Conservation (phyloP, 345 rosid species). For the Brassica incana region DNA sequence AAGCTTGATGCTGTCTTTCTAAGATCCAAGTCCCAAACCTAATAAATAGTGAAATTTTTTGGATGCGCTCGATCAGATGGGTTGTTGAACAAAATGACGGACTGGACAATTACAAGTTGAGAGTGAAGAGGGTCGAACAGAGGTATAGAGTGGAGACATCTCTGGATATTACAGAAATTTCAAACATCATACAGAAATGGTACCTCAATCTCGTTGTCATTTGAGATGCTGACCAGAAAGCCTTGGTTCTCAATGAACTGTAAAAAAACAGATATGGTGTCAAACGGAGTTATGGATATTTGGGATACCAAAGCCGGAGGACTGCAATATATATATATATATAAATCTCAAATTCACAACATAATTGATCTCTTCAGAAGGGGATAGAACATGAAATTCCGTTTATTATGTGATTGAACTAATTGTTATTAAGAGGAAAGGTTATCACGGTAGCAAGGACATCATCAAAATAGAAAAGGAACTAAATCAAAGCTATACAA, state of each 20-base stretch:
- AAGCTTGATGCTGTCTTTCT: conserved; percentile 54
- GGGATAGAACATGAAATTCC: no score
- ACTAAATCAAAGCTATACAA: no score
- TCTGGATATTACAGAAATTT: conserved; percentile 27
- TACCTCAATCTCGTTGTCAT: conserved; percentile 82
- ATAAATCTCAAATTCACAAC: no score
- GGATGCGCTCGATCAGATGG: conserved; percentile 6
- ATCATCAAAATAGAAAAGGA: no score
- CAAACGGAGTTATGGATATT: conserved; percentile 5
- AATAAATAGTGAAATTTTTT: conserved; percentile 26
- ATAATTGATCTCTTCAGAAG: no score
- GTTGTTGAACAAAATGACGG: conserved; percentile 18
- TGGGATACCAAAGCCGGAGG: neutral
- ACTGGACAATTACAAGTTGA: conserved; percentile 4
- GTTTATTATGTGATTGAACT: no score
- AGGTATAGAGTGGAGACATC: conserved; percentile 4
- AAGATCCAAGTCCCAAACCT: conserved; percentile 86
- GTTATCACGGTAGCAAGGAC: no score
- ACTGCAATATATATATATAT: no score
- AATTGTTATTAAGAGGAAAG: no score
- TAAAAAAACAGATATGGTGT: conserved; percentile 4
- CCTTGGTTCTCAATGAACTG: conserved; percentile 87
- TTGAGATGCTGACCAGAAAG: conserved; percentile 62
- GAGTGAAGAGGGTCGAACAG: no score
- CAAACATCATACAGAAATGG: conserved; percentile 10